These are phyloP conservation scores for Neurospora sp. DNA, from an alignment of 495 filamentous ascomycete species.

Conservation along the genomic window DNA sequence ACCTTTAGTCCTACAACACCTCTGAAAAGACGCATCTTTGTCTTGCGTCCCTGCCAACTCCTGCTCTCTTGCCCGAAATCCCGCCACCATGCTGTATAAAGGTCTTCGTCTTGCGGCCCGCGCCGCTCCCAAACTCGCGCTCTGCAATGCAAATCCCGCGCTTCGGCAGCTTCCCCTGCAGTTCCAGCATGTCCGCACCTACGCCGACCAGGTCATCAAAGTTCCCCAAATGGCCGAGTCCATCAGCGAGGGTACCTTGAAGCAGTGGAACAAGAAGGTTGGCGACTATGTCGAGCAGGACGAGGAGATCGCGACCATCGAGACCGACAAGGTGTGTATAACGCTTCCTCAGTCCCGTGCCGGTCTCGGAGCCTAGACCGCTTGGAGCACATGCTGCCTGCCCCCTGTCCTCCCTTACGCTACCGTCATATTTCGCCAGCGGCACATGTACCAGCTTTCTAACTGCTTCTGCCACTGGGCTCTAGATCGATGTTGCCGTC, in stretches of 20 bases:
- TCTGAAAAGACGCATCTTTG: background rate
- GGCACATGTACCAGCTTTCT: background rate
- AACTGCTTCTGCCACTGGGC: background rate
- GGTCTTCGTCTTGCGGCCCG: constrained; percentile 38
- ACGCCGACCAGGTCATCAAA: constrained; percentile 76
- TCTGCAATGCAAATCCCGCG: constrained; percentile 21
- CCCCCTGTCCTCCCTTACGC: background rate
- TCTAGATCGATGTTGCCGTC: constrained; percentile 86
- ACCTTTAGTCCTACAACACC: background rate
- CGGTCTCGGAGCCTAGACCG: background rate
- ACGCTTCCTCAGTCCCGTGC: background rate
- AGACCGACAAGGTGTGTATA: constrained; percentile 89
- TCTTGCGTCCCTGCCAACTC: background rate
- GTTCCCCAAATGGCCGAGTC: constrained; percentile 98
- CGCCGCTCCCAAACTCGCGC: constrained; percentile 24
- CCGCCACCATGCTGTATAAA: constrained; percentile 37
- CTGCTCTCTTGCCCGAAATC: background rate
- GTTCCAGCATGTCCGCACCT: constrained; percentile 41
- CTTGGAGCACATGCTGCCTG: background rate
- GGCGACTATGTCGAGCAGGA: constrained; percentile 93
- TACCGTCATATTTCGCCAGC: background rate
- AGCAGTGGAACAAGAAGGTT: constrained; percentile 90
- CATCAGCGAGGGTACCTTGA: constrained; percentile 93
- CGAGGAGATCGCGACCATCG: constrained; percentile 97
- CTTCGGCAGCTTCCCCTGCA: constrained; percentile 34